Base-by-base conservation (phyloP, 83 land plant genomes). In the Thuja plicata region DNA sequence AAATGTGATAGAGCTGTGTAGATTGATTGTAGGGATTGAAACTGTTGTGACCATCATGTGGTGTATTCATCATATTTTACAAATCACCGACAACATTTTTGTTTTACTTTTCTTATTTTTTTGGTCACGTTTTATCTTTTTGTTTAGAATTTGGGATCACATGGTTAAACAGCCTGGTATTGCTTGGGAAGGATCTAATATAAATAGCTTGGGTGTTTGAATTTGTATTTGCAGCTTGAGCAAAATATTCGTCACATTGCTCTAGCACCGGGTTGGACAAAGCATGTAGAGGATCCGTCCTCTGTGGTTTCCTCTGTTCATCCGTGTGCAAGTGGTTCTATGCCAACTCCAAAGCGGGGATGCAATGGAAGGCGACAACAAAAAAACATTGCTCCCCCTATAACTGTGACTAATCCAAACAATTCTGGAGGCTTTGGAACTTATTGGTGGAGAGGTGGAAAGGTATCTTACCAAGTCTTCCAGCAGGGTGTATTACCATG, bases 371-470 rank as follows among this genome's bases (percentile, higher is more conserved):
- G 90, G 77, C 90, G 94, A 21, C 62, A 85, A 80, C 91, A 87
- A 54, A 94, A 87, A 85, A 91, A 86, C 43, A 71, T 81, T 90
- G 74, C 74, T 62, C 6, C 87, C 52, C 32, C 90, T 70, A 91
- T 88, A 82, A 70, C 60, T 66, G 30, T 48, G 19, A 84, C 89
- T 85, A 88, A n/a, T 48, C 27, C 52, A 84, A 48, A 43, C 50
- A 41, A 27, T 40, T 54, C 73, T 21, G 88, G 85, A 70, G 41
- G 13, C 13, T 66, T 88, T 41, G 81, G 88, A 60, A 57, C 92
- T 7, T 88, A 82, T 86, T 95, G 96, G 96, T 95, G 96, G 96
- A 92, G 96, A 60, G 96, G 96, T 88, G 96, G 96, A 55, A 86
- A 85, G 48, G 46, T 90, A 83, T 93, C 95, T 37, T 92, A 94